A percentile compares a stretch with the other conserved stretches of the same genome.
Conservation (phyloP, 768 basidiomycete genomes). For the Serendipita indica region DNA sequence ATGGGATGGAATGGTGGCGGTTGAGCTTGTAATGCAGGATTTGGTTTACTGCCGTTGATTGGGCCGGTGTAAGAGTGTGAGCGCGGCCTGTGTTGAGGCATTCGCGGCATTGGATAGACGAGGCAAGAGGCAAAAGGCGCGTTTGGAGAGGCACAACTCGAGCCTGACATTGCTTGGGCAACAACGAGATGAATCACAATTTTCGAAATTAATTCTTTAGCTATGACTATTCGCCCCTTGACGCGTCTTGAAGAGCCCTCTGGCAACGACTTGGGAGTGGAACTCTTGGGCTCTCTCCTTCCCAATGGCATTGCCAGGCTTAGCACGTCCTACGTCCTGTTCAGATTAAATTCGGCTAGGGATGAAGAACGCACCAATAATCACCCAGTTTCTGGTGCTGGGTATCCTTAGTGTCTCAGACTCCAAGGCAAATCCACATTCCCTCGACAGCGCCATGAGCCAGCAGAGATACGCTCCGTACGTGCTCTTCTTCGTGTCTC, state of each 20-base stretch:
- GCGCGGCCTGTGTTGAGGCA: not conserved
- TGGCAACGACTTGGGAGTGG: not conserved
- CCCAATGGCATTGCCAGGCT: not conserved
- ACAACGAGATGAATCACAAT: not conserved
- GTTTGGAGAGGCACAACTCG: not conserved
- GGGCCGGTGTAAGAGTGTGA: conserved; percentile 9
- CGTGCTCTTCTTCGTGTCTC: conserved; percentile 33
- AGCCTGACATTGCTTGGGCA: not conserved
- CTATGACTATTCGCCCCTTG: not conserved
- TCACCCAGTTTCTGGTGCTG: conserved; percentile 85
- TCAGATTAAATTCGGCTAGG: not conserved
- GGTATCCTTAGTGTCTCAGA: conserved; percentile 79
- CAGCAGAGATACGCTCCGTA: conserved; percentile 80
- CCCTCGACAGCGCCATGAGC: conserved; percentile 54
- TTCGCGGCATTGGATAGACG: not conserved
- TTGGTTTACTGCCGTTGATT: not conserved
- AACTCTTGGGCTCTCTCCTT: not conserved
- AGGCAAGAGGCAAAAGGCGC: not conserved
- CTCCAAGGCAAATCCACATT: conserved; percentile 79
- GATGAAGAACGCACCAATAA: conserved; percentile 49
- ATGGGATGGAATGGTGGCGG: conserved; percentile 6
- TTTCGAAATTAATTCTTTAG: not conserved
- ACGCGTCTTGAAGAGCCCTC: not conserved
- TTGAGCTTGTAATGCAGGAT: not conserved
- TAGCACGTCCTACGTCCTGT: not conserved